Percentiles rank a stretch among this genome's conserved stretches.
Conservation (phyloP, 768 basidiomycete species). For the Lentinula guzmanii region DNA sequence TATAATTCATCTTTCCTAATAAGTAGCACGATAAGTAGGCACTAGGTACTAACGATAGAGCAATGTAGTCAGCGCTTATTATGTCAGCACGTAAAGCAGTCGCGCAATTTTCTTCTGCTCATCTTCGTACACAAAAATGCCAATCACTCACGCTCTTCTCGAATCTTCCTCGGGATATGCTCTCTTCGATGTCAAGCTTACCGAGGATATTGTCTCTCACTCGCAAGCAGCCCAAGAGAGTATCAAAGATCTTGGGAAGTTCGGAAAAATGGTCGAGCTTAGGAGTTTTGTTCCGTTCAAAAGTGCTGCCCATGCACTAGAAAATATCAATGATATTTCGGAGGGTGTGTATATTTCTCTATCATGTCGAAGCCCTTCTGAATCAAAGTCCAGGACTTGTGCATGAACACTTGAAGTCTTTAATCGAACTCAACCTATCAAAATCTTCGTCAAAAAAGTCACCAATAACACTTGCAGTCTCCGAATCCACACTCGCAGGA, state of each 20-base stretch:
- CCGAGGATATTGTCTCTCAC: slow-evolving; percentile 82
- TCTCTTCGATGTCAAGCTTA: slow-evolving; percentile 80
- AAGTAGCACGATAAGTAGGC: no score
- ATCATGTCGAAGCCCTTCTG: not conserved
- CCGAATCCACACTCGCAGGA: slow-evolving; percentile 68
- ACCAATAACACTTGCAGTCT: slow-evolving; percentile 69
- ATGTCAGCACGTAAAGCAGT: no score
- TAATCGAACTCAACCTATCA: slow-evolving; percentile 84
- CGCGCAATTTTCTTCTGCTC: no score
- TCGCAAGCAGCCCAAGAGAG: slow-evolving; percentile 78
- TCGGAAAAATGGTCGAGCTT: slow-evolving; percentile 87
- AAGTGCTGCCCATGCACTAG: slow-evolving; percentile 86
- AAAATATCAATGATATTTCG: slow-evolving; percentile 94
- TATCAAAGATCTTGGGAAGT: slow-evolving; percentile 81
- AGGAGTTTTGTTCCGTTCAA: slow-evolving; percentile 93
- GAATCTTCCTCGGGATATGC: slow-evolving; percentile 94
- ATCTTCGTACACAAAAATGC: not conserved
- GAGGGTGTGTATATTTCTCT: slow-evolving; percentile 58
- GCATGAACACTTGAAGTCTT: slow-evolving; percentile 75
- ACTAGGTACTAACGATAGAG: no score
- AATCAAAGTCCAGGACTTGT: slow-evolving; percentile 55
- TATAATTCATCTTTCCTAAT: not conserved
- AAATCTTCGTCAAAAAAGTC: slow-evolving; percentile 65
- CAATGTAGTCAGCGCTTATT: no score
- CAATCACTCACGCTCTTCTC: slow-evolving; percentile 82